Base-by-base conservation (phyloP, 2,329 filamentous ascomycete species). In the Fusarium globosum region DNA sequence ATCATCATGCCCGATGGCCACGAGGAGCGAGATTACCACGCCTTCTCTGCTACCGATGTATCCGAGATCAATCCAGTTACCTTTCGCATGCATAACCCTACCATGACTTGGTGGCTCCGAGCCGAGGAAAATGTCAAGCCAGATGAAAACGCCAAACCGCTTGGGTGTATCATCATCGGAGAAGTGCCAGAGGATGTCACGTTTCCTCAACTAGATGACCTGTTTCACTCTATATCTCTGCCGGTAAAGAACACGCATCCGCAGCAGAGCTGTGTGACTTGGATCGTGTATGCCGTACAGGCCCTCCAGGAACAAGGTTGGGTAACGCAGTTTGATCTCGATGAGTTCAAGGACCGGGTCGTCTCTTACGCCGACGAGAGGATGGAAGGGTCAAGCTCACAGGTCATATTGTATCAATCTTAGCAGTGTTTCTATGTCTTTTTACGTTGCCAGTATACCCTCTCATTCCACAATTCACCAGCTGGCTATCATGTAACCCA, bases 241-340 rank as follows among this genome's bases (percentile, higher is more conserved):
- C 80, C 80, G 2, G 65, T 75, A 2, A 82, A 80, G 66, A 78
- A 81, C 28, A 79, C 63, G 21, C 51, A 81, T 55, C 80, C 80
- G 0, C 80, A 82, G 46, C 78, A 82, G 67, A 81, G 79, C 64
- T 81, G 80, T n/a, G 80, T 82, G 55, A 79, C 79, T 18, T 82
- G 80, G 80, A 67, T 56, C n/a, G 57, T 71, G 28, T 62, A 77
- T 66, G 80, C 80, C 3, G 75, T 82, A 13, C 58, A 39, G 12
- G 65, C 58, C 1, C 52, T 82, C 6, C 80, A 81, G 62, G 59
- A 23, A 13, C 65, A 71, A 35, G 77, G 70, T 2, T 81, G 79
- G 79, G 74, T 59, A 9, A 18, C 13, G 7, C 45, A 60, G 0
- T 80, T 82, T 36, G 75, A 79, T 16, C 11, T 80, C 45, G 65